phyloP scores from a whole-genome alignment of 805 yeast genomes.

The Schwanniomyces occidentalis region DNA sequence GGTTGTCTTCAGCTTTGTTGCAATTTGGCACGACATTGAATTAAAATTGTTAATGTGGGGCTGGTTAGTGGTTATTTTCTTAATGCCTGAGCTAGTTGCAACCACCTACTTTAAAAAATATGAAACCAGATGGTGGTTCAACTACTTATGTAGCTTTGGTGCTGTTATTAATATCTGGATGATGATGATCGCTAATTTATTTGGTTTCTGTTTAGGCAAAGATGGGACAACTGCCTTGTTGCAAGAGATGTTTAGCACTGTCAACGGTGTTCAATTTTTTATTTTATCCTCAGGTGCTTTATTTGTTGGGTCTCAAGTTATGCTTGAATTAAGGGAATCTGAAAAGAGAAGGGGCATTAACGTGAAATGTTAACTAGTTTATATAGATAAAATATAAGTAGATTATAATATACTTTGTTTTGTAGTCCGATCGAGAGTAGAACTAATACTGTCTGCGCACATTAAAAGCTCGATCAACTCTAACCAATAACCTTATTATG shows the following conservation, averaged over 20 bases:
- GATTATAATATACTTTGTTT: no score
- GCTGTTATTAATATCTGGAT: conserved; percentile 91
- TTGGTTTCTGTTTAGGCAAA: conserved; percentile 90
- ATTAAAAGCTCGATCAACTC: conserved; percentile 1
- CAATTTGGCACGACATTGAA: conserved; percentile 97
- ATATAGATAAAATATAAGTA: no score
- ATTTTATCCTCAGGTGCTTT: conserved; percentile 61
- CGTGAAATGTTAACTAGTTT: conserved; percentile 79
- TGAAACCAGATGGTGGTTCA: conserved; percentile 60
- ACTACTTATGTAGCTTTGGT: conserved; percentile 83
- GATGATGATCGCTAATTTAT: conserved; percentile 96
- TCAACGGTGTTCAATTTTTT: conserved; percentile 65
- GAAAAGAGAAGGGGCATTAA: conserved; percentile 84
- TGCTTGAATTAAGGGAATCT: conserved; percentile 88
- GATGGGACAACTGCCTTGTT: conserved; percentile 77
- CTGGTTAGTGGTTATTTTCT: conserved; percentile 84
- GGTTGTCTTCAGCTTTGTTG: conserved; percentile 91
- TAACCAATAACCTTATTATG: neutral
- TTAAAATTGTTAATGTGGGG: conserved; percentile 90
- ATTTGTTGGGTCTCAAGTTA: conserved; percentile 84
- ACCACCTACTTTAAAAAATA: conserved; percentile 45
- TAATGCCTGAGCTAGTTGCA: conserved; percentile 80
- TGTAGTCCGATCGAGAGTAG: no score
- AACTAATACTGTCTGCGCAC: no score
- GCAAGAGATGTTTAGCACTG: conserved; percentile 69